These are phyloP conservation scores for Collariella sp. DNA, from an alignment of 495 filamentous ascomycete species.

Conservation along the genomic window DNA sequence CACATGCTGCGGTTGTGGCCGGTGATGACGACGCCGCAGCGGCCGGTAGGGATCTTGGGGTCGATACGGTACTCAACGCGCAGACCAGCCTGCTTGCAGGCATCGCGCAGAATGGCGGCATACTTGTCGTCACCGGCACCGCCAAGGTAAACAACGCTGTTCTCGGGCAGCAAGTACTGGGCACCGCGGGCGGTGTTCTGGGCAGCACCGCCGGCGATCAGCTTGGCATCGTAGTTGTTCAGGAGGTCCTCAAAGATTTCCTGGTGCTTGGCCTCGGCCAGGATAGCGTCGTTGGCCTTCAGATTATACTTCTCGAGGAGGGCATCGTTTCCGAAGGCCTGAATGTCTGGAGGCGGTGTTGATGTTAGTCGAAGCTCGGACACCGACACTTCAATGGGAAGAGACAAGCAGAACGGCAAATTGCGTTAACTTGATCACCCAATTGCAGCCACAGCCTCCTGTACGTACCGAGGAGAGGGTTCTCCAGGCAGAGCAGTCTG, in stretches of 20 bases:
- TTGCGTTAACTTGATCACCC: not conserved
- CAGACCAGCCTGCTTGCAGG: slow-evolving; percentile 70
- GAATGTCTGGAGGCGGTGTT: slow-evolving; percentile 59
- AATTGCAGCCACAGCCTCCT: slow-evolving; percentile 3
- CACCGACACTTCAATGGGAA: not conserved
- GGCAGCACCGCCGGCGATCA: slow-evolving; percentile 93
- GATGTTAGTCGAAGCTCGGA: not conserved
- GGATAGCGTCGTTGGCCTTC: slow-evolving; percentile 94
- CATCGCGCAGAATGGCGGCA: slow-evolving; percentile 71
- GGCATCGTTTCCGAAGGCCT: slow-evolving; percentile 69
- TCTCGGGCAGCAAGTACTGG: slow-evolving; percentile 84
- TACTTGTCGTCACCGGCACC: slow-evolving; percentile 89
- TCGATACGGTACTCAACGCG: slow-evolving; percentile 90
- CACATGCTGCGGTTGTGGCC: slow-evolving; percentile 87
- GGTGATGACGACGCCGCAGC: slow-evolving; percentile 94
- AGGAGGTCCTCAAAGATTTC: slow-evolving; percentile 87
- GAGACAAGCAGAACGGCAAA: not conserved
- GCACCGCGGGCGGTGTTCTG: slow-evolving; percentile 98
- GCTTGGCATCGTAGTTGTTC: slow-evolving; percentile 75
- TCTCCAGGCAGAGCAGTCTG: slow-evolving; percentile 84
- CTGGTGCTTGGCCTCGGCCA: slow-evolving; percentile 85
- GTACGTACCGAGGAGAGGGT: slow-evolving; percentile 80
- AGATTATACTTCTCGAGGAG: slow-evolving; percentile 87
- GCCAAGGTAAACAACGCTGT: slow-evolving; percentile 86
- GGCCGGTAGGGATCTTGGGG: slow-evolving; percentile 70